Conservation (phyloP, 2,329 filamentous ascomycete species). For the Ophiostoma tasmaniense region DNA sequence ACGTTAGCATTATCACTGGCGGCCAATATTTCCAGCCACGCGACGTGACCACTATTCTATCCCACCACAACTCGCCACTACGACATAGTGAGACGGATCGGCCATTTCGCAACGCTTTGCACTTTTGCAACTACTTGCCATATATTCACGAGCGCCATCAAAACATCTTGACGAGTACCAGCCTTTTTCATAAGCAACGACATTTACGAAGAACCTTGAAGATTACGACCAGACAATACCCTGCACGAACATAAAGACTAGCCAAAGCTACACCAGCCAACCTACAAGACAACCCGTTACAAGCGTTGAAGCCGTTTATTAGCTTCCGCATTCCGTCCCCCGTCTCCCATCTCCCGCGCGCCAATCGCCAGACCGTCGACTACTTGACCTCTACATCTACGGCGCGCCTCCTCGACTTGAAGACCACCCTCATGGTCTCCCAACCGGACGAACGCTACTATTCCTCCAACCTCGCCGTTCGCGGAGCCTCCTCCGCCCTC, state of each 20-base stretch:
- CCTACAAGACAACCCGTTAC: not conserved
- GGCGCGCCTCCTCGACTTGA: slow-evolving; percentile 1
- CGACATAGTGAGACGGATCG: not conserved
- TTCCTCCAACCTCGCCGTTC: slow-evolving; percentile 28
- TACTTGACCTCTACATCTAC: not conserved
- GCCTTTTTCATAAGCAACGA: not conserved
- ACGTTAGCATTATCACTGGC: not conserved
- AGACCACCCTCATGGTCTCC: slow-evolving; percentile 27
- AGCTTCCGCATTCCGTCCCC: not conserved
- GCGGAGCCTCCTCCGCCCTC: slow-evolving; percentile 28
- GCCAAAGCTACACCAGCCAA: not conserved
- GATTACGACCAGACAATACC: not conserved
- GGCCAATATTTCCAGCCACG: not conserved
- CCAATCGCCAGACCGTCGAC: not conserved
- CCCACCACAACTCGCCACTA: slow-evolving; percentile 1
- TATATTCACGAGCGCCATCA: not conserved
- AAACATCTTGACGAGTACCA: not conserved
- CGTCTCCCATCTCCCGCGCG: not conserved
- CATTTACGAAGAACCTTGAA: not conserved
- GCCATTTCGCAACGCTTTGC: not conserved
- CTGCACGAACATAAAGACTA: not conserved
- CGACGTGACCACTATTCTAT: slow-evolving; percentile 5
- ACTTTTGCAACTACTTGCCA: not conserved
- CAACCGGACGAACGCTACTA: slow-evolving; percentile 26
- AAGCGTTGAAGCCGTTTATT: not conserved